Conservation (phyloP, 2,329 filamentous ascomycete genomes). For the Cytospora paraplurivora region DNA sequence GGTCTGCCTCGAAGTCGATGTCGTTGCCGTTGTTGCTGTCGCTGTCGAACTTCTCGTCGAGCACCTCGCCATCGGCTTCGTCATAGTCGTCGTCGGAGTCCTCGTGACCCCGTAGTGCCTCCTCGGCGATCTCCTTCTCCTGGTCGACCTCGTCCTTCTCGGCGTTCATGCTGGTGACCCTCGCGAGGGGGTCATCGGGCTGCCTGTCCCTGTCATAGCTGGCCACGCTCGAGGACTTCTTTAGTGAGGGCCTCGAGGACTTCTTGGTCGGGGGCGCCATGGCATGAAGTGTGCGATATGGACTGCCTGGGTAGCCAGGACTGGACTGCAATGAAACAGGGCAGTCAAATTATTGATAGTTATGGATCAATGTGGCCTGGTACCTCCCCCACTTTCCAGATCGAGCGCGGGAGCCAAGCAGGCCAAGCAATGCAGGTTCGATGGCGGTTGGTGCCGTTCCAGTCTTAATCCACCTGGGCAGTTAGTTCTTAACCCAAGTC, state of each 20-base stretch:
- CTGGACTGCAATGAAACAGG: not conserved
- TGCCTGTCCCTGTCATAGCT: constrained; percentile 30
- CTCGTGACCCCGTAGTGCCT: constrained; percentile 11
- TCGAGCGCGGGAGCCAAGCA: not conserved
- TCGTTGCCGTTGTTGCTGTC: constrained; percentile 29
- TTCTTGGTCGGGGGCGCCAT: constrained; percentile 17
- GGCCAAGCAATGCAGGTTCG: not conserved
- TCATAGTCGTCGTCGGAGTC: constrained; percentile 7
- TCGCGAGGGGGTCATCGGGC: constrained; percentile 31
- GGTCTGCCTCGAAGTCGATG: constrained; percentile 20
- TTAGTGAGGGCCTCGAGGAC: constrained; percentile 13
- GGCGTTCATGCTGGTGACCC: constrained; percentile 23
- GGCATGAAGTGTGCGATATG: not conserved
- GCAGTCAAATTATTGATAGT: not conserved
- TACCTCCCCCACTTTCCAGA: constrained; percentile 8
- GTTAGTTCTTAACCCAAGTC: too few relatives aligned
- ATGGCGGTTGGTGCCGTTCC: not conserved
- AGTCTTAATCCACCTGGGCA: not conserved
- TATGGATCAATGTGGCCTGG: not conserved
- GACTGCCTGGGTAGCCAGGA: too few relatives aligned
- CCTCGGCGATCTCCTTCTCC: constrained; percentile 29
- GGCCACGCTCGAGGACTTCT: constrained; percentile 24
- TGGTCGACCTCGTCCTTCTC: constrained; percentile 28
- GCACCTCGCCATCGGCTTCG: constrained; percentile 17
- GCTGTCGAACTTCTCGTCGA: constrained; percentile 23